A percentile compares a stretch with the other conserved stretches of the same genome.
Evolutionary conservation across 2,329 filamentous ascomycete genomes (phyloP).

Genomic region (Trichoderma sp.): DNA sequence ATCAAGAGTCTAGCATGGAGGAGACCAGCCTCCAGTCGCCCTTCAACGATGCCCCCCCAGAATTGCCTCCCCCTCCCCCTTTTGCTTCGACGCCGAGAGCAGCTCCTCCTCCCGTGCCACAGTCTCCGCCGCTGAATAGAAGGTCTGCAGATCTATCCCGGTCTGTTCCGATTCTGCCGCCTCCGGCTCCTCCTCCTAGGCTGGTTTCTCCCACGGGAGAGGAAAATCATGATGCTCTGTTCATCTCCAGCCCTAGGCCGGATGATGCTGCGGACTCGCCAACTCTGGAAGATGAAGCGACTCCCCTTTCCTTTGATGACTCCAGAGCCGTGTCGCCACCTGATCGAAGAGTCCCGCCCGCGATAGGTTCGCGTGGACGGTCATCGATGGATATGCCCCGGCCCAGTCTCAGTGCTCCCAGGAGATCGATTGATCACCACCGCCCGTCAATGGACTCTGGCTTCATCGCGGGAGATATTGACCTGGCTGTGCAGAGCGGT

Average conservation of each 20-base stretch:
- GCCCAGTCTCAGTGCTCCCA: slow-evolving; percentile 32
- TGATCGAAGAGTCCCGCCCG: slow-evolving; percentile 45
- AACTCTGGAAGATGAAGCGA: slow-evolving; percentile 39
- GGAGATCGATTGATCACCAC: slow-evolving; percentile 69
- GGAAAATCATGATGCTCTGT: slow-evolving; percentile 62
- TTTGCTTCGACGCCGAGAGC: slow-evolving; percentile 53
- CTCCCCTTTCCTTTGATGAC: slow-evolving; percentile 44
- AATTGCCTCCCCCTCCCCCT: slow-evolving; percentile 55
- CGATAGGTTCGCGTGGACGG: slow-evolving; percentile 29
- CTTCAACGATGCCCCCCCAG: slow-evolving; percentile 46
- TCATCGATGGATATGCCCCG: slow-evolving; percentile 38
- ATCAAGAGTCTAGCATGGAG: slow-evolving; percentile 72
- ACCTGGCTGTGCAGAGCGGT: slow-evolving; percentile 67
- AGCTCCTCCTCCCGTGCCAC: slow-evolving; percentile 63
- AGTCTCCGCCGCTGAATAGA: slow-evolving; percentile 51
- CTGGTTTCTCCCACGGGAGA: slow-evolving; percentile 39
- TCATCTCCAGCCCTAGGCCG: slow-evolving; percentile 20
- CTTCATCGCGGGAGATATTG: slow-evolving; percentile 83
- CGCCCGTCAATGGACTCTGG: slow-evolving; percentile 75
- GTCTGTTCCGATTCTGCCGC: slow-evolving; percentile 63
- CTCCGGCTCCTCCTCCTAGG: slow-evolving; percentile 28
- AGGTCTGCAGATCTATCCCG: slow-evolving; percentile 69
- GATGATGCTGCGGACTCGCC: slow-evolving; percentile 28
- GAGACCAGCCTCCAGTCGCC: slow-evolving; percentile 62
- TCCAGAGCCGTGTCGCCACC: slow-evolving; percentile 44